Percentiles rank a stretch among this genome's conserved stretches.
Conservation (phyloP, 2,329 filamentous ascomycete genomes). For the Talaromyces amestolkiae region DNA sequence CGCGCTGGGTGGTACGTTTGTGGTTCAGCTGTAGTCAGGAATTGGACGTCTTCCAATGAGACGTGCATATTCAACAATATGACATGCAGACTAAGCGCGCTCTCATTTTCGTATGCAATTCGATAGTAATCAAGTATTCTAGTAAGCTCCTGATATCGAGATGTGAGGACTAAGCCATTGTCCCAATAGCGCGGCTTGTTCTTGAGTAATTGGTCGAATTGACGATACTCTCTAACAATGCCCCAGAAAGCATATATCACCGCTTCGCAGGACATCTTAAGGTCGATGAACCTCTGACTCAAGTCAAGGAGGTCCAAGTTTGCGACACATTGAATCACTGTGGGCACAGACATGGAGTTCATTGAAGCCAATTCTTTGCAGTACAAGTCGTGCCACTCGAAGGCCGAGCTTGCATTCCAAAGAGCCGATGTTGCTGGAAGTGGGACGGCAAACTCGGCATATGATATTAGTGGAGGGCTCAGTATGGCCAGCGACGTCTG, state of each 20-base stretch:
- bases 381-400: constrained; percentile 4
- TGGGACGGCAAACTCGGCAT: constrained; percentile 1
- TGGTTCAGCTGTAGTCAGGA: constrained; percentile 8
- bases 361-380: neutral
- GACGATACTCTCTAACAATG: constrained; percentile 32
- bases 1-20: neutral
- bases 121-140: constrained; percentile 26
- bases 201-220: constrained; percentile 28
- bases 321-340: constrained; percentile 7
- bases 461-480: constrained; percentile 7
- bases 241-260: constrained; percentile 34
- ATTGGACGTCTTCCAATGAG: constrained; percentile 19
- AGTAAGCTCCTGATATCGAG: constrained; percentile 30
- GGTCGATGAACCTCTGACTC: neutral
- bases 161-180: constrained; percentile 26
- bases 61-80: constrained; percentile 19
- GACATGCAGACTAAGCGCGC: constrained; percentile 8
- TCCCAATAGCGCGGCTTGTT: constrained; percentile 28
- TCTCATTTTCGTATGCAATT: constrained; percentile 19
- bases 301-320: constrained; percentile 10
- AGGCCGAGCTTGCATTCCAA: constrained; percentile 4
- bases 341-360: neutral
- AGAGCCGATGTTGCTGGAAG: constrained; percentile 1
- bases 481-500: constrained; percentile 1
- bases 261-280: constrained; percentile 26